A percentile compares a stretch with the other conserved stretches of the same genome.
phyloP scores from a whole-genome alignment of 202 grass and related monocot species.

The Schoenoplectus triqueter region DNA sequence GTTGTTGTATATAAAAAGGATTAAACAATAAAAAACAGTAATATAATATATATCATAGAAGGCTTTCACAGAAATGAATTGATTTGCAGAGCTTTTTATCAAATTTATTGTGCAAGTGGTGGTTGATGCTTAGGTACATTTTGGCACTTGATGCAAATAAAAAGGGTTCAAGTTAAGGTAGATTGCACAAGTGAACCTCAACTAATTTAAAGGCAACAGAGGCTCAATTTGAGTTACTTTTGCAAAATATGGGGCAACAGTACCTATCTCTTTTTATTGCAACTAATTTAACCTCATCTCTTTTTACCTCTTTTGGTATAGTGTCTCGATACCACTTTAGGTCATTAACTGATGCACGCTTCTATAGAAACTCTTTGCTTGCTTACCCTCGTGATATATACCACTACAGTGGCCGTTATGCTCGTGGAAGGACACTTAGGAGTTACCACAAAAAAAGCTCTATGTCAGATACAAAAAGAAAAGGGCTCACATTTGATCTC shows the following conservation, averaged over 20 bases:
- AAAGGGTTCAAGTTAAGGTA: too few relatives aligned
- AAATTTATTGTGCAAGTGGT: too few relatives aligned
- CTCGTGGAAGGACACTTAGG: conserved; percentile 66
- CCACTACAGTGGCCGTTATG: conserved; percentile 52
- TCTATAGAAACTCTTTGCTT: background rate
- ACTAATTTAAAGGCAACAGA: too few relatives aligned
- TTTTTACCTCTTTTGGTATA: too few relatives aligned
- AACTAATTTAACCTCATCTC: background rate
- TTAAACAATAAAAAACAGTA: conserved; percentile 30
- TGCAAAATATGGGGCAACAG: too few relatives aligned
- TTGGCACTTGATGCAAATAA: too few relatives aligned
- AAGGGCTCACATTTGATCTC: conserved; percentile 80
- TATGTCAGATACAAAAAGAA: conserved; percentile 22
- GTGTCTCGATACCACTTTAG: background rate
- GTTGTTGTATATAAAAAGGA: background rate
- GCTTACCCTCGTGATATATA: conserved; percentile 34
- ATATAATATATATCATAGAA: conserved; percentile 1
- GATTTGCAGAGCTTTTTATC: background rate
- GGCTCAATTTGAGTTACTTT: too few relatives aligned
- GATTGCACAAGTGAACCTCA: too few relatives aligned
- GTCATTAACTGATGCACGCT: background rate
- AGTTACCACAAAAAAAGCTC: conserved; percentile 44
- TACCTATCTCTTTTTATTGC: too few relatives aligned
- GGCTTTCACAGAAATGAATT: background rate
- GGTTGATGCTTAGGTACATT: too few relatives aligned